phyloP scores from a whole-genome alignment of 106 monocot species.

The Cymbidium sinense region DNA sequence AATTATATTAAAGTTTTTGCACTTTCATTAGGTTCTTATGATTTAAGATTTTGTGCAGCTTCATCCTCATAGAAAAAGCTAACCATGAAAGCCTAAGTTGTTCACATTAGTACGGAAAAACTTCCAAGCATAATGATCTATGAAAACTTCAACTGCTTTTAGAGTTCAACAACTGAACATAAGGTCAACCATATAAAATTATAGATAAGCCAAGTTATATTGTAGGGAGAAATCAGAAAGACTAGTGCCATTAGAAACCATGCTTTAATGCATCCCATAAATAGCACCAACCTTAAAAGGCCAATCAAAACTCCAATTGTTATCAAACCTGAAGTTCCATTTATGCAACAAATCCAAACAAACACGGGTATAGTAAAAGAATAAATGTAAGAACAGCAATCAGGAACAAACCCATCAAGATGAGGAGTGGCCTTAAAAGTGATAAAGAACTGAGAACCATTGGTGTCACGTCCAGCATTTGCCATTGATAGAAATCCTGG shows the following conservation, averaged over 20 bases:
- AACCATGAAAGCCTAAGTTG: background rate
- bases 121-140: background rate
- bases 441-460: slow-evolving; percentile 96
- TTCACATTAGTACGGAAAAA: background rate
- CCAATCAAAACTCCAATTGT: background rate
- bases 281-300: background rate
- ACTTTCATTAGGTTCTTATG: too few species aligned
- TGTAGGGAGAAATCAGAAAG: background rate
- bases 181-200: background rate
- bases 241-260: background rate
- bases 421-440: slow-evolving; percentile 82
- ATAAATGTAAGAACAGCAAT: background rate
- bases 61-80: background rate
- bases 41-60: background rate
- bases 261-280: background rate
- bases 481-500: slow-evolving; percentile 90
- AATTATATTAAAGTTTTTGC: too few species aligned
- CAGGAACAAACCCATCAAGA: slow-evolving; percentile 75
- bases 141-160: background rate
- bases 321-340: background rate
- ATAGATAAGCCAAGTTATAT: background rate
- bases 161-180: background rate
- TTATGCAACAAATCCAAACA: background rate
- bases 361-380: background rate
- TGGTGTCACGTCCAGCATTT: slow-evolving; percentile 76